A percentile compares a stretch with the other conserved stretches of the same genome.
phyloP scores from a whole-genome alignment of 2,329 filamentous ascomycete species.

The Alternaria infectoria region DNA sequence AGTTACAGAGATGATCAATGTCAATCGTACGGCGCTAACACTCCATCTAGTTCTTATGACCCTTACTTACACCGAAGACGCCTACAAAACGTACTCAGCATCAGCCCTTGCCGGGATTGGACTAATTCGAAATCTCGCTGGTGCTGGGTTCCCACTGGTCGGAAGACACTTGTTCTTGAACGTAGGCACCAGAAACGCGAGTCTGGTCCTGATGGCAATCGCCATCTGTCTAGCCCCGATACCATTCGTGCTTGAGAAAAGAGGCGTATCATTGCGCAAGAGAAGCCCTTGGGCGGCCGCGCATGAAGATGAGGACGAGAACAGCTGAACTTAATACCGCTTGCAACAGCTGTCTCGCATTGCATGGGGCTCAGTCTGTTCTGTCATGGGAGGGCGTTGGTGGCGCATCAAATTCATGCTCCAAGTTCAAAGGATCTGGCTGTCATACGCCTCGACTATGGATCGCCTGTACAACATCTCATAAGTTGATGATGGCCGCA shows the following conservation, averaged over 20 bases:
- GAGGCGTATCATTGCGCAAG: conserved; percentile 42
- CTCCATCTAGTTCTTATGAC: conserved; percentile 51
- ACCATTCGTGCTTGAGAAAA: conserved; percentile 43
- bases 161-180: conserved; percentile 39
- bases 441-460: background rate
- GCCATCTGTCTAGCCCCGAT: conserved; percentile 41
- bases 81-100: conserved; percentile 54
- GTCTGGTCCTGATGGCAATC: conserved; percentile 36
- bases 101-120: conserved; percentile 52
- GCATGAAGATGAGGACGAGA: conserved; percentile 45
- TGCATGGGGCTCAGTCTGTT: background rate
- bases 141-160: conserved; percentile 42
- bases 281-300: conserved; percentile 50
- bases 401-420: background rate
- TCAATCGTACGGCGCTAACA: background rate
- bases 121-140: conserved; percentile 47
- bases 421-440: background rate
- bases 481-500: background rate
- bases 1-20: background rate
- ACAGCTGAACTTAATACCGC: background rate
- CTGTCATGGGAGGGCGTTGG: background rate
- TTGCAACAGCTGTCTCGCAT: background rate
- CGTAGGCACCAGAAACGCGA: conserved; percentile 40
- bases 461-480: background rate
- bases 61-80: conserved; percentile 57